phyloP scores from a whole-genome alignment of 768 basidiomycete genomes.

The Leccinum incarnatum region DNA sequence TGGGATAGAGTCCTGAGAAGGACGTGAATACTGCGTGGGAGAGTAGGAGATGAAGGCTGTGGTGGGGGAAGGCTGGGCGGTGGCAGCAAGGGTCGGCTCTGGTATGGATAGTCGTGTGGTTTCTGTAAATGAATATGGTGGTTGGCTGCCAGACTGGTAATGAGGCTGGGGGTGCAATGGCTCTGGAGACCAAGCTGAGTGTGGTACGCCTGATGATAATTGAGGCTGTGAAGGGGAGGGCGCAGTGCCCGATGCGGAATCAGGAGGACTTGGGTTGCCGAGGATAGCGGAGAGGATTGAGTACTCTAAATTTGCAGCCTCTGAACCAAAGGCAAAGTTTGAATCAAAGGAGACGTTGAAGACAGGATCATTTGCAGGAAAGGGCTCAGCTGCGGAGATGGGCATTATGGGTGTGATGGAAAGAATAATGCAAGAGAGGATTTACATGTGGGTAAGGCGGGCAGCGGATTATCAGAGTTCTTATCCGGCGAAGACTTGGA shows the following conservation, averaged over 20 bases:
- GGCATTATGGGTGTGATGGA: slow-evolving; percentile 12
- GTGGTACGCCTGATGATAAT: slow-evolving; percentile 24
- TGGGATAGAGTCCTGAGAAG: slow-evolving; percentile 30
- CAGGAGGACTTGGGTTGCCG: slow-evolving; percentile 63
- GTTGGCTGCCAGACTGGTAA: slow-evolving; percentile 21
- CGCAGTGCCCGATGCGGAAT: slow-evolving; percentile 25
- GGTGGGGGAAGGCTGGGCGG: slow-evolving; percentile 28
- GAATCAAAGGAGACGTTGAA: slow-evolving; percentile 62
- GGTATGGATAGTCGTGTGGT: slow-evolving; percentile 31
- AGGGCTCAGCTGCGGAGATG: slow-evolving; percentile 43
- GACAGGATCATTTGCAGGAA: slow-evolving; percentile 54
- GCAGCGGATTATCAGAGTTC: slow-evolving; percentile 30
- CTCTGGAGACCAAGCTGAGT: slow-evolving; percentile 38
- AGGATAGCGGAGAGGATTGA: slow-evolving; percentile 91
- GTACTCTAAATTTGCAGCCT: slow-evolving; percentile 92
- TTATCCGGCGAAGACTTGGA: slow-evolving; percentile 28
- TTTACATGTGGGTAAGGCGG: slow-evolving; percentile 33
- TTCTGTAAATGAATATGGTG: slow-evolving; percentile 27
- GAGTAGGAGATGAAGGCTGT: slow-evolving; percentile 32
- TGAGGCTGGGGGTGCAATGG: slow-evolving; percentile 34
- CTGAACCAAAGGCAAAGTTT: slow-evolving; percentile 70
- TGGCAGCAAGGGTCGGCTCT: slow-evolving; percentile 30
- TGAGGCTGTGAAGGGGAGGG: slow-evolving; percentile 31
- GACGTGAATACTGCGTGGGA: slow-evolving; percentile 32
- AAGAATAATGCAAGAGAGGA: neutral